Base-by-base conservation (phyloP, 1,284 basidiomycete genomes). In the Porodaedalea pini region DNA sequence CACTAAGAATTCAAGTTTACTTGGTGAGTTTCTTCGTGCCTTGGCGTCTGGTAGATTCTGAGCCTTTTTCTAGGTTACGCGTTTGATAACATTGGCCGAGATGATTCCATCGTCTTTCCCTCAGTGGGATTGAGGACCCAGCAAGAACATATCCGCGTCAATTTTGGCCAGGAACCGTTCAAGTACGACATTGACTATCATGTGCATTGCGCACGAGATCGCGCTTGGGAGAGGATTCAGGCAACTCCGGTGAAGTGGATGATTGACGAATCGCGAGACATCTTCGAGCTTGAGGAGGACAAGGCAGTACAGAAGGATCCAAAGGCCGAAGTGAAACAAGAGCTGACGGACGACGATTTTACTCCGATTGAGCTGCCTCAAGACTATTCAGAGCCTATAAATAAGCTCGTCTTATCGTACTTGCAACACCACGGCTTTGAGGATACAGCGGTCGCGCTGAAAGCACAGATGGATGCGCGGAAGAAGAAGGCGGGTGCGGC, bases 151-250 rank as follows among this genome's bases (percentile, higher is more conserved):
- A 74, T 94, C 45, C 81, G 83, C 47, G 86, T 86, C 66, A 96
- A 97, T 73, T 94, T 97, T 69, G 90, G 91, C 5, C 86, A 89
- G 60, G 82, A 86, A 15, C 80, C 85, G 1, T 98, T 97, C 80
- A 79, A 76, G 65, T 97, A 84, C 69, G 92, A 95, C 69, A 95
- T 98, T 67, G 87, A 91, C 57, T 81, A 84, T 54, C 82, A 93
- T 66, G 87, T 90, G 27, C 80, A 83, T 61, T 81, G 85, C 60
- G 80, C 80, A 63, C 79, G 82, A 52, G 80, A 83, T 58, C 70
- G 69, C 8, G 79, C 80, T 1, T 91, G 88, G 88, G 70, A 72
- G 10, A 78, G 75, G 52, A 86, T 91, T 50, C 78, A 86, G 64
- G 70, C 70, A 29, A 82, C 79, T 0, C 75, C 78, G 2, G 69